Evolutionary conservation across 768 basidiomycete genomes (phyloP).

Genomic region (Pisolithus microcarpus): DNA sequence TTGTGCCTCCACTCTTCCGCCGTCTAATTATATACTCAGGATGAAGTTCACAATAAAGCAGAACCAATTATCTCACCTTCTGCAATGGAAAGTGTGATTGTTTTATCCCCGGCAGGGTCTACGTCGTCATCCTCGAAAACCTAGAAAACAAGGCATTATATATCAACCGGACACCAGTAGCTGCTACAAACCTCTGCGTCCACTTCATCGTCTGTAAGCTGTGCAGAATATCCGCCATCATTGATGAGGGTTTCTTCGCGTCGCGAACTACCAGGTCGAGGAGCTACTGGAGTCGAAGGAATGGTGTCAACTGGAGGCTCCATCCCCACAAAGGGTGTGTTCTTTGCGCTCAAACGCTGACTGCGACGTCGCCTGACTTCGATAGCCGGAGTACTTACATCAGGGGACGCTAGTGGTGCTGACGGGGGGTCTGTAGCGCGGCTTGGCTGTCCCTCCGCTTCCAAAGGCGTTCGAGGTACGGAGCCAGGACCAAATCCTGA

Average conservation of each 20-base stretch:
- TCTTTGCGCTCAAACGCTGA: conserved; percentile 73
- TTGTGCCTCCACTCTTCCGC: conserved; percentile 90
- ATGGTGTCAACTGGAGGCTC: conserved; percentile 9
- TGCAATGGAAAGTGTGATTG: conserved; percentile 74
- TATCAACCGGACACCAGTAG: not conserved
- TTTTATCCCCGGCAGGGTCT: conserved; percentile 71
- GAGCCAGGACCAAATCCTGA: conserved; percentile 58
- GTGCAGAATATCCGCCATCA: conserved; percentile 60
- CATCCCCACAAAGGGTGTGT: conserved; percentile 23
- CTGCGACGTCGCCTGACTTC: conserved; percentile 66
- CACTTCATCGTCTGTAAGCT: conserved; percentile 81
- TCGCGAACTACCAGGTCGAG: conserved; percentile 11
- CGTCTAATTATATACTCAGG: conserved; percentile 44
- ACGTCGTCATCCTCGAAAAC: conserved; percentile 85
- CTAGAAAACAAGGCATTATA: conserved; percentile 23
- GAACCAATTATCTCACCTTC: conserved; percentile 47
- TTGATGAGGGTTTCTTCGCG: conserved; percentile 48
- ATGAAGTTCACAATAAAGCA: conserved; percentile 4
- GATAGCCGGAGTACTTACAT: conserved; percentile 29
- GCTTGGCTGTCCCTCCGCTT: conserved; percentile 27
- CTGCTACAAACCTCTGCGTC: conserved; percentile 55
- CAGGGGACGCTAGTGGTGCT: conserved; percentile 25
- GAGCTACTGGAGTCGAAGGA: conserved; percentile 20
- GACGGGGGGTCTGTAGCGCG: conserved; percentile 22
- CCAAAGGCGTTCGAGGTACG: conserved; percentile 30